Conservation (phyloP, 2,329 filamentous ascomycete genomes). For the Amauroascus niger region DNA sequence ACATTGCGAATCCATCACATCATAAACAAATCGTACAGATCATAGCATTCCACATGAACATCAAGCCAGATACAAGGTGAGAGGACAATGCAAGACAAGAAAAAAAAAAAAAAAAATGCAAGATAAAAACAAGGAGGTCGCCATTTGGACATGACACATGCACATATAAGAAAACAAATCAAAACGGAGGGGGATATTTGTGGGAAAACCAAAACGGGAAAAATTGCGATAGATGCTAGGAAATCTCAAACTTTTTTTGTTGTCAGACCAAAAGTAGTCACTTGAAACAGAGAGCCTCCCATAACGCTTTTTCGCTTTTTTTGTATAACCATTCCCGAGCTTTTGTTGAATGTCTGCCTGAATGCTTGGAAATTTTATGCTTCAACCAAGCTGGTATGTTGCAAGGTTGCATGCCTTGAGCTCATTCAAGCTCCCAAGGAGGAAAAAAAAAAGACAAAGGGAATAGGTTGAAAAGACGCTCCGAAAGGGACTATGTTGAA, state of each 20-base stretch:
- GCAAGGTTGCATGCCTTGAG: background rate
- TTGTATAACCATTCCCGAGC: slow-evolving; percentile 8
- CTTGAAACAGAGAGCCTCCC: slow-evolving; percentile 5
- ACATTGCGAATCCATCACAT: slow-evolving; percentile 15
- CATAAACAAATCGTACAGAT: slow-evolving; percentile 19
- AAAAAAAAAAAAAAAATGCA: background rate
- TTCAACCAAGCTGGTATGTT: background rate
- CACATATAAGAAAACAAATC: background rate
- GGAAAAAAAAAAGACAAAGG: background rate
- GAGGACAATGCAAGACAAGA: slow-evolving; percentile 3
- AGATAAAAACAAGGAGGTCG: background rate
- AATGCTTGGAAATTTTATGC: slow-evolving; percentile 1
- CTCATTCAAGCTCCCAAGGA: slow-evolving; percentile 5
- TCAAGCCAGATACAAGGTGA: background rate
- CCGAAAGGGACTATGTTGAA: slow-evolving; percentile 4
- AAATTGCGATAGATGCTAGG: slow-evolving; percentile 9
- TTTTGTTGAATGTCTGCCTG: background rate
- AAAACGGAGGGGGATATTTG: slow-evolving; percentile 8
- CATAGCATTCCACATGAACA: slow-evolving; percentile 10
- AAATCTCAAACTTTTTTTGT: slow-evolving; percentile 3
- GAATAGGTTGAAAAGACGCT: background rate
- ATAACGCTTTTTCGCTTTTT: slow-evolving; percentile 3
- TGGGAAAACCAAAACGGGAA: slow-evolving; percentile 3
- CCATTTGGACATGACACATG: background rate
- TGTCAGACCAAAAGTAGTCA: background rate